Evolutionary conservation across 2,329 filamentous ascomycete genomes (phyloP).

Genomic region (Herpotrichia juniperi): DNA sequence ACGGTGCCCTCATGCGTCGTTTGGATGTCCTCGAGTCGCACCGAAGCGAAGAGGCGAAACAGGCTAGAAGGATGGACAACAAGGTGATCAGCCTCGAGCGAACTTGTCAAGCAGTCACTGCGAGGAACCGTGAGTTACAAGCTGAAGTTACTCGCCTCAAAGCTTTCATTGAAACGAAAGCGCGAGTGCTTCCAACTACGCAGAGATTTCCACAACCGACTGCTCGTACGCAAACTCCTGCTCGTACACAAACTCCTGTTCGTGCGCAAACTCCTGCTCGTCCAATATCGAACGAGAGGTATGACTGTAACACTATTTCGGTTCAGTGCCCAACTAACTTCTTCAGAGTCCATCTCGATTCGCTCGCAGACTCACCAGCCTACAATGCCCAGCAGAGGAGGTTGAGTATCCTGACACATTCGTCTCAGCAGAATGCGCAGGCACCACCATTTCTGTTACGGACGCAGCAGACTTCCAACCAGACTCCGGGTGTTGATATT

Average conservation of each 20-base stretch:
- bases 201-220: slow-evolving; percentile 6
- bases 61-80: slow-evolving; percentile 6
- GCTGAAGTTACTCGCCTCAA: slow-evolving; percentile 3
- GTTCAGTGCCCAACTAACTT: neutral
- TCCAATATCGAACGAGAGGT: slow-evolving; percentile 1
- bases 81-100: slow-evolving; percentile 10
- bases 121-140: slow-evolving; percentile 5
- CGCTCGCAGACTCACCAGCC: slow-evolving; percentile 7
- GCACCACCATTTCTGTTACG: no score
- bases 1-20: slow-evolving; percentile 8
- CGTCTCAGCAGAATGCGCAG: slow-evolving; percentile 5
- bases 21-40: slow-evolving; percentile 17
- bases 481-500: no score
- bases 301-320: neutral
- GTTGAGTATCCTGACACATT: neutral
- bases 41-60: slow-evolving; percentile 4
- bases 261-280: neutral
- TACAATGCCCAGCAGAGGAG: slow-evolving; percentile 6
- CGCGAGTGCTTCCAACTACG: neutral
- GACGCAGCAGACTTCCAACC: neutral
- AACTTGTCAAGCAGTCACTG: neutral
- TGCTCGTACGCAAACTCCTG: neutral
- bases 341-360: neutral
- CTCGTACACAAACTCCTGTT: slow-evolving; percentile 7
- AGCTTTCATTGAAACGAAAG: neutral